Evolutionary conservation across 352 stramenopile species (phyloP), one percentile per base, ranked within the genome.

Genomic region (Phytophthora europaea): DNA sequence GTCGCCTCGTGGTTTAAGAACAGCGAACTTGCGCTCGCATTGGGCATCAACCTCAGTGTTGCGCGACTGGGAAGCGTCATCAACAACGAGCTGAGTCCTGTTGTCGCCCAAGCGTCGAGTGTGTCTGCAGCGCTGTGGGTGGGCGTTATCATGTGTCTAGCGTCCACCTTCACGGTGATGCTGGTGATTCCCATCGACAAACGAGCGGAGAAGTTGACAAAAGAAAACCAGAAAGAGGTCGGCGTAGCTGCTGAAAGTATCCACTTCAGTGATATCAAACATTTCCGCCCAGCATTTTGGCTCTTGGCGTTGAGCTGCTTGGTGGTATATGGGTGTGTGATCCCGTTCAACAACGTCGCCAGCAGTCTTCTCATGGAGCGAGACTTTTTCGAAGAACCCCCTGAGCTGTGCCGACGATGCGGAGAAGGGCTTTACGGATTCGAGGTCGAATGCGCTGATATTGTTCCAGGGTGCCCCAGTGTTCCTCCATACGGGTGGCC

Each of bases 291-390:
- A 31, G 82, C 92, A 0, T 98, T 98, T 68, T 98, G 92, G 93
- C 72, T 98, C 5, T 68, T 98, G 16, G 87, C 84, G 7, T 64
- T 98, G n/a, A 95, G 84, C 57, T 98, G 93, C 66, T 76, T 98
- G 52, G 88, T 98, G 2, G 87, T 98, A 13, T 99, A 99, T 60
- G 95, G 93, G 36, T 97, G 91, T 62, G 92, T 99, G 10, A 90
- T 98, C 20, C 95, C 95, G 26, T 99, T 98, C 68, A 99, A 98
- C 73, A 98, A 94, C 72, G 91, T 99, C 38, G 94, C 94, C 2
- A 95, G 86, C 67, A 97, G 90, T 61, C 82, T 98, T 40, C 73
- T 98, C 12, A 95, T 98, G 78, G 93, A 99, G 54, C 82, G 94
- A 23, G 91, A 98, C 65, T 98, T 94, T 51, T 94, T 93, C 75